phyloP scores from a whole-genome alignment of 2,329 filamentous ascomycete species.

The Penicillium sp. region DNA sequence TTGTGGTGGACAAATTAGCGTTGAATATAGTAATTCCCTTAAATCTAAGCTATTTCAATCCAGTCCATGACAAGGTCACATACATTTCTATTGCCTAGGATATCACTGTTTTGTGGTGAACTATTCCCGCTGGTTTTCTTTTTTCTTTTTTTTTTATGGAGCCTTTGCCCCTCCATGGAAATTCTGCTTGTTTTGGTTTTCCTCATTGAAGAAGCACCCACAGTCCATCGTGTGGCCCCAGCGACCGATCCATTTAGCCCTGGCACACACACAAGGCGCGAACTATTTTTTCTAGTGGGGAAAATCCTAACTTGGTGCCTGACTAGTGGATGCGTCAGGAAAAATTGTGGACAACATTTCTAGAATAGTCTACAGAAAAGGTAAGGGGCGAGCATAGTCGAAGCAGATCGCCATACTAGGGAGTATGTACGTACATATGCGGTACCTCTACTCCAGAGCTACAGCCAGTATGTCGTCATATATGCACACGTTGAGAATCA shows the following conservation, averaged over 20 bases:
- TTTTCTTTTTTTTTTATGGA: neutral
- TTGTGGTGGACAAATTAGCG: neutral
- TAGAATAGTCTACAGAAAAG: slow-evolving; percentile 1
- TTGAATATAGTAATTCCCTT: neutral
- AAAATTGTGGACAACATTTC: slow-evolving; percentile 1
- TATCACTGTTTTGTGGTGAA: neutral
- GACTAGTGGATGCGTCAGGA: slow-evolving; percentile 4
- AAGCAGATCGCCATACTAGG: neutral
- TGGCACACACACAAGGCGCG: slow-evolving; percentile 21
- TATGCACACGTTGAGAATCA: neutral
- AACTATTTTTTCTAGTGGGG: slow-evolving; percentile 15
- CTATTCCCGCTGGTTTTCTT: neutral
- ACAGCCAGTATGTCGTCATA: neutral
- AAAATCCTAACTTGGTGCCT: neutral
- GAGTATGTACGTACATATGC: neutral
- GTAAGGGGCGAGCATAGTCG: neutral
- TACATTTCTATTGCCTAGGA: neutral
- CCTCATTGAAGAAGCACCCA: slow-evolving; percentile 28
- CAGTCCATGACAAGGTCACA: neutral
- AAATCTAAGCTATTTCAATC: neutral
- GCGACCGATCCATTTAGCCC: slow-evolving; percentile 31
- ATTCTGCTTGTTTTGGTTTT: slow-evolving; percentile 40
- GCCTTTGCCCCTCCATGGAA: slow-evolving; percentile 13
- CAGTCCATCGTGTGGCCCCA: slow-evolving; percentile 29
- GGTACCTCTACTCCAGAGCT: neutral